These are phyloP conservation scores for Pseudocercospora ulei DNA, from an alignment of 2,329 filamentous ascomycete species.

Conservation along the genomic window DNA sequence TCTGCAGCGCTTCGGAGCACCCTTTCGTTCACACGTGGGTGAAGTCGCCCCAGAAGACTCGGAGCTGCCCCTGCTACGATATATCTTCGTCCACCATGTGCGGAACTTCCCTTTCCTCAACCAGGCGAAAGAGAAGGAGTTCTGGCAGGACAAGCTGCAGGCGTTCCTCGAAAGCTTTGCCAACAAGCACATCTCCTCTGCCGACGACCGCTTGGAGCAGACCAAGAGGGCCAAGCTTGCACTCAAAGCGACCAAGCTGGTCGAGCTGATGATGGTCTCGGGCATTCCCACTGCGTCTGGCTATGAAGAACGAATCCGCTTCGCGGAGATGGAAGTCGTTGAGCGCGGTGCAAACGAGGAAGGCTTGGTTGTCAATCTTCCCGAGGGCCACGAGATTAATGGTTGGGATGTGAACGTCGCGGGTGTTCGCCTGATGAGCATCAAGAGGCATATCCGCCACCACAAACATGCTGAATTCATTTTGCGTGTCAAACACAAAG, in stretches of 20 bases:
- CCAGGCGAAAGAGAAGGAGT: slow-evolving; percentile 95
- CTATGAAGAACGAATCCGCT: slow-evolving; percentile 93
- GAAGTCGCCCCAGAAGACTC: slow-evolving; percentile 90
- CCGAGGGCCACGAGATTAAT: slow-evolving; percentile 85
- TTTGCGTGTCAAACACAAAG: slow-evolving; percentile 69
- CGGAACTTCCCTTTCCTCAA: slow-evolving; percentile 97
- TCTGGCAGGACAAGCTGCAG: slow-evolving; percentile 98
- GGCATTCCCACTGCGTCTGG: slow-evolving; percentile 90
- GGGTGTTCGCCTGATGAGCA: slow-evolving; percentile 66
- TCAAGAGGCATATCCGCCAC: slow-evolving; percentile 77
- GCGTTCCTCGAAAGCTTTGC: slow-evolving; percentile 95
- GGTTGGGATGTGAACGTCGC: slow-evolving; percentile 97
- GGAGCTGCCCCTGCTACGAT: slow-evolving; percentile 82
- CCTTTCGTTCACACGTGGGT: slow-evolving; percentile 83
- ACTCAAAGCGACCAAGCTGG: slow-evolving; percentile 83
- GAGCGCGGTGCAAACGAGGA: slow-evolving; percentile 87
- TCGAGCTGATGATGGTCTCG: slow-evolving; percentile 99
- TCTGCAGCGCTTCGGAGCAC: slow-evolving; percentile 86
- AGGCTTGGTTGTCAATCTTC: slow-evolving; percentile 73
- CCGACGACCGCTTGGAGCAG: slow-evolving; percentile 89
- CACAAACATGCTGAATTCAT: slow-evolving; percentile 94
- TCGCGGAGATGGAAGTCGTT: slow-evolving; percentile 93
- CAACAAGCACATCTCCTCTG: slow-evolving; percentile 92
- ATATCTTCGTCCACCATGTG: slow-evolving; percentile 96
- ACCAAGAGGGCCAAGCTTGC: slow-evolving; percentile 91